Conservation (phyloP, 73 alveolate species). For the Durusdinium trenchii region DNA sequence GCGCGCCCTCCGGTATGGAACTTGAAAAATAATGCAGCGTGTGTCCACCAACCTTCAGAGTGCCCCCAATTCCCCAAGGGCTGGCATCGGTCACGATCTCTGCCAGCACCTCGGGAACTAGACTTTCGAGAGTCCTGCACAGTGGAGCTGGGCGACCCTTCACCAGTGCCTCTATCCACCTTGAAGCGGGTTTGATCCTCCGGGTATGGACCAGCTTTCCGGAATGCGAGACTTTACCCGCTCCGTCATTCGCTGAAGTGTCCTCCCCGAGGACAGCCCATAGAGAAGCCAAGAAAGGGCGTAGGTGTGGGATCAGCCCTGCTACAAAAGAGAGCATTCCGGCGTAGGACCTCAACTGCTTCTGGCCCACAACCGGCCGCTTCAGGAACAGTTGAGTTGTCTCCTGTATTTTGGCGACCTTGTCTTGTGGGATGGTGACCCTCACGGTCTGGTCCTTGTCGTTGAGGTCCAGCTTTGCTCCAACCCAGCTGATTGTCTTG, state of each 20-base stretch:
- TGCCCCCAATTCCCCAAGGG: too few relatives aligned
- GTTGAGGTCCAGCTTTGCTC: background rate
- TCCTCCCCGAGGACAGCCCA: background rate
- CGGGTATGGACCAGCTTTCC: background rate
- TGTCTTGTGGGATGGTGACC: background rate
- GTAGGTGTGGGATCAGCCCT: background rate
- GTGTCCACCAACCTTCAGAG: too few relatives aligned
- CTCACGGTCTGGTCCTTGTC: background rate
- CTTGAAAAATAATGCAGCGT: too few relatives aligned
- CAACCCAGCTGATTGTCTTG: conserved; percentile 1
- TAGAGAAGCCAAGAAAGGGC: background rate
- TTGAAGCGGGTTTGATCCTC: background rate
- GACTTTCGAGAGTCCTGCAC: too few relatives aligned
- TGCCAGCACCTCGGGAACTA: too few relatives aligned
- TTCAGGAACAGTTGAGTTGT: background rate
- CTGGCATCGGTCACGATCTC: too few relatives aligned
- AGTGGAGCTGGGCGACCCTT: background rate
- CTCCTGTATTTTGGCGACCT: background rate
- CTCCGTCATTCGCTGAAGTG: background rate
- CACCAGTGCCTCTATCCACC: too few relatives aligned
- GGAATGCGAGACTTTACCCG: background rate
- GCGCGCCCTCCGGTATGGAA: too few relatives aligned
- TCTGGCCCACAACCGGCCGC: background rate
- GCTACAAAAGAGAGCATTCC: background rate
- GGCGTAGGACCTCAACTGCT: too few relatives aligned